Percentiles rank a stretch among this genome's conserved stretches.
Conservation (phyloP, 768 basidiomycete genomes). For the Agaricus sinodeliciosus region DNA sequence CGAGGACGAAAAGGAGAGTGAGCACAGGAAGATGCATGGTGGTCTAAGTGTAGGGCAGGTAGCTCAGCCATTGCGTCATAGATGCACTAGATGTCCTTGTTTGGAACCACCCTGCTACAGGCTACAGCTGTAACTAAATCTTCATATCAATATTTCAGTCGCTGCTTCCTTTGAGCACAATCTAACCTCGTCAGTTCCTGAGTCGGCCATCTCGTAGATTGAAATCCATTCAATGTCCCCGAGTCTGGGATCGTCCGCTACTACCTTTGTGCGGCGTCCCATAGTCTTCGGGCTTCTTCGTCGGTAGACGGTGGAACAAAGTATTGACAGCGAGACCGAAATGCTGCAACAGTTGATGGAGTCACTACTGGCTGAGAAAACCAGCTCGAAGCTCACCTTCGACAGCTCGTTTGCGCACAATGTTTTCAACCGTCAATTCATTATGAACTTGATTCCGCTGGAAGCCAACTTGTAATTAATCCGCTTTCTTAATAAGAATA, state of each 20-base stretch:
- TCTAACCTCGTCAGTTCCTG: neutral
- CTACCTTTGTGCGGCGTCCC: slow-evolving; percentile 22
- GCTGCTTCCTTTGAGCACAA: neutral
- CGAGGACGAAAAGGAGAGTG: slow-evolving; percentile 5
- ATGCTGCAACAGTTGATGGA: slow-evolving; percentile 38
- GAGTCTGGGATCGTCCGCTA: neutral
- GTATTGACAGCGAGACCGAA: slow-evolving; percentile 72
- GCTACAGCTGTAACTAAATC: too few species aligned
- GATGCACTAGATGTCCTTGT: slow-evolving; percentile 2
- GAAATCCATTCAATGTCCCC: neutral
- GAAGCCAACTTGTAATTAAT: slow-evolving; percentile 1
- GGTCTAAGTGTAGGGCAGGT: neutral
- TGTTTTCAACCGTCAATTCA: slow-evolving; percentile 66
- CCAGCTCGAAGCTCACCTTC: slow-evolving; percentile 44
- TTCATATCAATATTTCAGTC: too few species aligned
- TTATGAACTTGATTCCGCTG: slow-evolving; percentile 72
- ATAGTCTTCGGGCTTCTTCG: slow-evolving; percentile 37
- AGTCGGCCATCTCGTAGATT: neutral
- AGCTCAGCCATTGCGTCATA: slow-evolving; percentile 21
- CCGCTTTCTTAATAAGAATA: neutral
- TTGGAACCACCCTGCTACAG: too few species aligned
- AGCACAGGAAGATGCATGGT: slow-evolving; percentile 4
- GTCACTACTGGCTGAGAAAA: neutral
- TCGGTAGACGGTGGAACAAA: slow-evolving; percentile 64
- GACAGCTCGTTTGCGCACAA: slow-evolving; percentile 61